Base-by-base conservation (phyloP, 148 eudicot species). In the Spergularia marina region DNA sequence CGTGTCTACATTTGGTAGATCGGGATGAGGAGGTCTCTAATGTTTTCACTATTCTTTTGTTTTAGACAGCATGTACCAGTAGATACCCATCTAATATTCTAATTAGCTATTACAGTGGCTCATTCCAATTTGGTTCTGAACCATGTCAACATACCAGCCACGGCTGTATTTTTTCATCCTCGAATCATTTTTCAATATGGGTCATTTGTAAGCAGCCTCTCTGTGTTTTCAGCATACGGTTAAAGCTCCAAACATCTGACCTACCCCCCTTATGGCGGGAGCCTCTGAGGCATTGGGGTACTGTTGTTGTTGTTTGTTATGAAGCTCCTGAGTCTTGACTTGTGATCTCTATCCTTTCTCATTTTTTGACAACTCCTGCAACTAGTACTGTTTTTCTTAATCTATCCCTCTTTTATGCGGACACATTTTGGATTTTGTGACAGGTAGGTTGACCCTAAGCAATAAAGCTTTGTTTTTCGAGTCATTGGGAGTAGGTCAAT, bases 361-460 rank as follows among this genome's bases (percentile, higher is more conserved):
- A 30, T 63, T 3, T 53, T 53, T 52, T 58, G 25, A 41, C 18
- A 12, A 67, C 34, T 68, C 58, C 57, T 52, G 39, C 52, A 56
- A 4, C 60, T n/a, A 47, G 49, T 51, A n/a, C 41, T 70, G 1
- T 10, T 23, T 13, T 17, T 52, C 25, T 23, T 53, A 2, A 34
- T 30, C 54, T 11, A 34, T 30, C 25, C 18, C 1, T 34, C 51
- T 74, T 25, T 64, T 74, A 21, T n/a, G 36, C 69, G 51, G 67
- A 74, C 47, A 23, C 10, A 20, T 2, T 54, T 36, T 64, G 21
- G 6, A 12, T 78, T 66, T 53, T 83, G 49, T 44, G 68, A 53
- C 88, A 93, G 98, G 98, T 66, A 84, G 98, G 79, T 78, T 93
- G 83, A 89, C 93, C 53, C 82, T 93, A 76, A 87, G 93, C 53